Evolutionary conservation across 192 early-diverging fungal genomes (phyloP).

Genomic region (Entophlyctis helioformis): DNA sequence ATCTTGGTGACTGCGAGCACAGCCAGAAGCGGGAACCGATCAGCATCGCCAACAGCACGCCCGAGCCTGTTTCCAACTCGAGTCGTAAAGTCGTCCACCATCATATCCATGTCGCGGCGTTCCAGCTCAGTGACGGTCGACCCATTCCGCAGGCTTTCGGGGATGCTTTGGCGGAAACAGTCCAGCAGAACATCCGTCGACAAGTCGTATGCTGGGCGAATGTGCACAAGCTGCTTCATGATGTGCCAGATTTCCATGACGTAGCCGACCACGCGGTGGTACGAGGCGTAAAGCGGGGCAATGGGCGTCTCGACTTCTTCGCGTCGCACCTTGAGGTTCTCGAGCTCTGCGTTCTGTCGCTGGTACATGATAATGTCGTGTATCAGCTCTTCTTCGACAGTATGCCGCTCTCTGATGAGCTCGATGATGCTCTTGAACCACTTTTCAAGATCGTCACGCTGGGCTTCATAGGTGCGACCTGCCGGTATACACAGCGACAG

Average conservation of each 20-base stretch:
- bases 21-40: too few relatives aligned
- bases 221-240: not conserved
- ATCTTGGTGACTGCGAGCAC: too few relatives aligned
- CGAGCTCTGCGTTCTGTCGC: not conserved
- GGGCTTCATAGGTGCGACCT: too few relatives aligned
- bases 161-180: not conserved
- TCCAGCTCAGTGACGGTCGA: too few relatives aligned
- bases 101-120: too few relatives aligned
- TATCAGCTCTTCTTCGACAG: constrained; percentile 6
- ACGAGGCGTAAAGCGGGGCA: not conserved
- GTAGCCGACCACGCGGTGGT: not conserved
- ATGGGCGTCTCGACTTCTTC: not conserved
- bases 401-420: too few relatives aligned
- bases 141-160: not conserved
- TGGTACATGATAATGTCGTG: constrained; percentile 8
- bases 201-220: too few relatives aligned
- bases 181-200: not conserved
- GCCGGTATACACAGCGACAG: too few relatives aligned
- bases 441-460: too few relatives aligned
- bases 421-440: too few relatives aligned
- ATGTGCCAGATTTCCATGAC: not conserved
- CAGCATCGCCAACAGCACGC: too few relatives aligned
- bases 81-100: not conserved
- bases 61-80: not conserved
- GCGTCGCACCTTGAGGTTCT: not conserved